Evolutionary conservation across 345 rosid species (phyloP).

Genomic region (Citrus maxima): DNA sequence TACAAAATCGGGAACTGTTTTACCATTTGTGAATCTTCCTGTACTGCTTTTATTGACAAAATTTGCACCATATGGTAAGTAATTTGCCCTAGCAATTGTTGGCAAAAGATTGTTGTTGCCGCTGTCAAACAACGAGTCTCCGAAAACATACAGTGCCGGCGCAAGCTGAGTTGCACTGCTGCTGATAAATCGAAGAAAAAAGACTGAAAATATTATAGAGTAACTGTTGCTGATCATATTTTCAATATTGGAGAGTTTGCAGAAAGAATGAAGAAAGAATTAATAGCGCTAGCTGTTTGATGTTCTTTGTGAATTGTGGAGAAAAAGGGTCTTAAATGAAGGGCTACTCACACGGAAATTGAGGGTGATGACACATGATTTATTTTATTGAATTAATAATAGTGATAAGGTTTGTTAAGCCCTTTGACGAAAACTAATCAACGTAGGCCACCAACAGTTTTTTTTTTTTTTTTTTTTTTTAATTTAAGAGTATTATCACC

Average conservation of each 20-base stretch:
- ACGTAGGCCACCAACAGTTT: too few species aligned
- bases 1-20: constrained; percentile 34
- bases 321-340: neutral
- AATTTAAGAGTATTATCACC: too few species aligned
- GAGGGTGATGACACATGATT: neutral
- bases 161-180: constrained; percentile 9
- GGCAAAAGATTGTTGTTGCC: constrained; percentile 51
- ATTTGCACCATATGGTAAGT: constrained; percentile 34
- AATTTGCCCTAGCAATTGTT: constrained; percentile 36
- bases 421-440: neutral
- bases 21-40: constrained; percentile 57
- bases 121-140: constrained; percentile 44
- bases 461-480: too few species aligned
- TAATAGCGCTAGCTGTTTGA: too few species aligned
- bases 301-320: neutral
- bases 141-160: constrained; percentile 46
- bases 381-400: neutral
- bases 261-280: neutral
- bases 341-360: neutral
- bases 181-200: neutral
- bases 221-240: neutral
- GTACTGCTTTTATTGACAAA: constrained; percentile 26
- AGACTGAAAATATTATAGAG: neutral
- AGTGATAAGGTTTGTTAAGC: neutral
- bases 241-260: neutral